A percentile compares a stretch with the other conserved stretches of the same genome.
phyloP scores from a whole-genome alignment of 148 eudicot species.

The Rhododendron mucronatum region DNA sequence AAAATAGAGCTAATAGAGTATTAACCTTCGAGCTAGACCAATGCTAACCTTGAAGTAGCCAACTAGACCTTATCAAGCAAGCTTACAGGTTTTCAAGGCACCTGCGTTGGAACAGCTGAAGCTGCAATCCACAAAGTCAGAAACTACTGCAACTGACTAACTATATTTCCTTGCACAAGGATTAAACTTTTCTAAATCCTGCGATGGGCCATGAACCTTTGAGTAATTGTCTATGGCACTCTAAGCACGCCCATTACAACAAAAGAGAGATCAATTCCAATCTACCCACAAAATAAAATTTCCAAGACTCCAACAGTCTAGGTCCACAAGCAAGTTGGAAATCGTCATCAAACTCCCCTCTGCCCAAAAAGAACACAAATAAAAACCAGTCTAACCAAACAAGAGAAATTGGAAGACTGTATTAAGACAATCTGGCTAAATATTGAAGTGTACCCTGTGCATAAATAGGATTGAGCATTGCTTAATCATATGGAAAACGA shows the following conservation, averaged over 20 bases:
- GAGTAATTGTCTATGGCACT: neutral
- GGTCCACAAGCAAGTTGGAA: neutral
- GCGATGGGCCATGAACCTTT: neutral
- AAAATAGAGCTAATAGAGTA: neutral
- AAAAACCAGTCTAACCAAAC: neutral
- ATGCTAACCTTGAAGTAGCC: neutral
- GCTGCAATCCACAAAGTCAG: neutral
- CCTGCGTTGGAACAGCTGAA: neutral
- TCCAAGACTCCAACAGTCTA: neutral
- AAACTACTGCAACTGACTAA: neutral
- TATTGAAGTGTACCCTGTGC: neutral
- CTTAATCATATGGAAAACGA: neutral
- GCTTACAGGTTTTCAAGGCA: neutral
- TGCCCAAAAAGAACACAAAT: neutral
- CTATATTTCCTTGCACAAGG: neutral
- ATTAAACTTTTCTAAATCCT: neutral
- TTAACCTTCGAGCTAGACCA: neutral
- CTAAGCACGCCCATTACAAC: neutral
- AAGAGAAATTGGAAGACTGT: neutral
- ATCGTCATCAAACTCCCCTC: neutral
- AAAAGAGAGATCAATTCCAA: neutral
- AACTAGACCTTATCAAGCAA: neutral
- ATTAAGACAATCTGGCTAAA: neutral
- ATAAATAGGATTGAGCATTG: neutral
- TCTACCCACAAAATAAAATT: neutral